A percentile compares a stretch with the other conserved stretches of the same genome.
Evolutionary conservation across 495 filamentous ascomycete species (phyloP).

Genomic region (Tuber magnatum): DNA sequence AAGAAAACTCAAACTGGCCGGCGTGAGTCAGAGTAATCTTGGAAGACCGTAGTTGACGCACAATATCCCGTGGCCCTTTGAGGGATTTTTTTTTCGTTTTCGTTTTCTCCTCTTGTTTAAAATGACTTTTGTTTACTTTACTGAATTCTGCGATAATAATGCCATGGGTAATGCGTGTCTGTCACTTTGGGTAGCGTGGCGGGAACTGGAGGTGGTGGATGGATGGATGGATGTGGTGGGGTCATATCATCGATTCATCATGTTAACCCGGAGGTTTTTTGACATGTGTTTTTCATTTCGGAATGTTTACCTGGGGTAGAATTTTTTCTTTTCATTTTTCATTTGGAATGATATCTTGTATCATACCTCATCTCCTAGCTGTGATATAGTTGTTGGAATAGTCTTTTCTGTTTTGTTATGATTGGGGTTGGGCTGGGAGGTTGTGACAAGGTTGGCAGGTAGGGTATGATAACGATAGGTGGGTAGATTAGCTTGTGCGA

Average conservation of each 20-base stretch:
- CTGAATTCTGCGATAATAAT: not conserved
- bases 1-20: conserved; percentile 24
- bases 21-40: conserved; percentile 39
- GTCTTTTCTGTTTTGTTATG: not conserved
- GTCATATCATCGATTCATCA: conserved; percentile 3
- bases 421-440: not conserved
- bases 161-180: not conserved
- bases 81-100: not conserved
- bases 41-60: conserved; percentile 32
- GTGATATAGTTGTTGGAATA: not conserved
- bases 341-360: not conserved
- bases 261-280: conserved; percentile 4
- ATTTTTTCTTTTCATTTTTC: conserved; percentile 5
- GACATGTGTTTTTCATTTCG: conserved; percentile 1
- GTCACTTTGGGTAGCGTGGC: not conserved
- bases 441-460: conserved; percentile 7
- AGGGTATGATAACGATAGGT: not conserved
- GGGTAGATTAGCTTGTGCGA: not conserved
- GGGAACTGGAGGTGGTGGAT: not conserved
- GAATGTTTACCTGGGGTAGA: conserved; percentile 17
- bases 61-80: not conserved
- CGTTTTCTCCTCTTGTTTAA: not conserved
- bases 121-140: not conserved
- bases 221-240: not conserved
- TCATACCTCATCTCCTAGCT: not conserved